phyloP scores from a whole-genome alignment of 805 yeast species.

The Pichia eremophila region DNA sequence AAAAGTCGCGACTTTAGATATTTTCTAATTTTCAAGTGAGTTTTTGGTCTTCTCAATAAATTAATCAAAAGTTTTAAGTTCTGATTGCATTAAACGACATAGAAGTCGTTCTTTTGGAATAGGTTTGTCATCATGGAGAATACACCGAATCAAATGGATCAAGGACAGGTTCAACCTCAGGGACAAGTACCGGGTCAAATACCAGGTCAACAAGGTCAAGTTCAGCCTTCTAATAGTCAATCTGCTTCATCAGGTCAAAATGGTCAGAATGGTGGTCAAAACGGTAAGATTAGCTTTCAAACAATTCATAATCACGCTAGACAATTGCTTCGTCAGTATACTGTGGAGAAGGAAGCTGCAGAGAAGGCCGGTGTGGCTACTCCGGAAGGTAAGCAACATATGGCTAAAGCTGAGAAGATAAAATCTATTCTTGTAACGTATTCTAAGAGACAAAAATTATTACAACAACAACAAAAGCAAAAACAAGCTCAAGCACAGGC shows the following conservation, averaged over 20 bases:
- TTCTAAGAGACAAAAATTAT: conserved; percentile 20
- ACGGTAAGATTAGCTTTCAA: conserved; percentile 10
- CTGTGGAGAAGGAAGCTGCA: conserved; percentile 51
- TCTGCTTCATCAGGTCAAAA: background rate
- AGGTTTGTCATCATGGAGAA: too few relatives aligned
- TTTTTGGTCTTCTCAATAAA: too few relatives aligned
- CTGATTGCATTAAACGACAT: too few relatives aligned
- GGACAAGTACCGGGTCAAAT: too few relatives aligned
- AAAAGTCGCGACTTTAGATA: too few relatives aligned
- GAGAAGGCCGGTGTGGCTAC: conserved; percentile 51
- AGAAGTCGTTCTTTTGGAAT: too few relatives aligned
- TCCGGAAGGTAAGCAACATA: conserved; percentile 53
- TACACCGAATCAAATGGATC: too few relatives aligned
- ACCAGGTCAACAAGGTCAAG: background rate
- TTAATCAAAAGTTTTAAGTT: too few relatives aligned
- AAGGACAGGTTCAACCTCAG: too few relatives aligned
- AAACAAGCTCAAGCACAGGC: conserved; percentile 14
- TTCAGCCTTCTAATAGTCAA: background rate
- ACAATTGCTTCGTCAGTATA: conserved; percentile 50
- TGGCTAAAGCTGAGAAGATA: conserved; percentile 53
- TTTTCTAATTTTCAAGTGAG: too few relatives aligned
- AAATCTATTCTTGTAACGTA: conserved; percentile 47
- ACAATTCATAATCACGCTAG: conserved; percentile 45
- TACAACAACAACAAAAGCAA: conserved; percentile 25
- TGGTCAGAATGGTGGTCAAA: conserved; percentile 11